Percentiles rank a stretch among this genome's conserved stretches.
These are phyloP conservation scores for Phlyctochytrium bullatum DNA, from an alignment of 192 early-diverging fungal genomes.

Conservation along the genomic window DNA sequence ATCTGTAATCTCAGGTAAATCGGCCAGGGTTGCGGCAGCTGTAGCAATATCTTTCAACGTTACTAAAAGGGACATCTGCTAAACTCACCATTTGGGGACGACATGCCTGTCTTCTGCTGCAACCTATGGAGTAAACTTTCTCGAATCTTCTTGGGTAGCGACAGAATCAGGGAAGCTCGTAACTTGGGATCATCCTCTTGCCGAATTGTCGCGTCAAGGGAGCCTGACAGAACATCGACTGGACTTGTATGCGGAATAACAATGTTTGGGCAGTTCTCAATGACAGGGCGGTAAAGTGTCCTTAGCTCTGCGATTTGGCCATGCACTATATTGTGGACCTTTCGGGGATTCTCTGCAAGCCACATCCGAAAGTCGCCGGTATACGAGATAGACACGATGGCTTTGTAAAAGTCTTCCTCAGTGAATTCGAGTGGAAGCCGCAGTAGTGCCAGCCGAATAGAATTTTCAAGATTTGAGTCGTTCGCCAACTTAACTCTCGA, in stretches of 20 bases:
- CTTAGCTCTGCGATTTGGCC: slow-evolving; percentile 67
- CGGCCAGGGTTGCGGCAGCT: no score
- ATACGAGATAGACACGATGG: slow-evolving; percentile 87
- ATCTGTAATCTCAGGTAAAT: not conserved
- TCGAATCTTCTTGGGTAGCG: slow-evolving; percentile 72
- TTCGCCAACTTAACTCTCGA: slow-evolving; percentile 70
- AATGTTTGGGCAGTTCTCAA: slow-evolving; percentile 40
- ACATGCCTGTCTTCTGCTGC: no score
- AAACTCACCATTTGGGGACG: no score
- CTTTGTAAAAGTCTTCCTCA: slow-evolving; percentile 72
- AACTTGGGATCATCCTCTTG: slow-evolving; percentile 43
- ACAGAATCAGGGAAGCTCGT: slow-evolving; percentile 68
- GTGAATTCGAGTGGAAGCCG: slow-evolving; percentile 80
- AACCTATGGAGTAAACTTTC: not conserved
- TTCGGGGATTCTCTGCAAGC: slow-evolving; percentile 91
- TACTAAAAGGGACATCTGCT: no score
- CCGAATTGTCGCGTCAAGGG: slow-evolving; percentile 11
- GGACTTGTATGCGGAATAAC: slow-evolving; percentile 24
- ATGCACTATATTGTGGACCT: slow-evolving; percentile 91
- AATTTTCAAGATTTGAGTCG: slow-evolving; percentile 83
- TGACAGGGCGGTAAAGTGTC: slow-evolving; percentile 41
- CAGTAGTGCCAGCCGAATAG: slow-evolving; percentile 79
- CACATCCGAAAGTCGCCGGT: slow-evolving; percentile 90
- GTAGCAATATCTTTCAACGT: no score
- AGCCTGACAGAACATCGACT: not conserved